Conservation (phyloP, 108 stramenopile species). For the Mayamaea pseudoterrestris region DNA sequence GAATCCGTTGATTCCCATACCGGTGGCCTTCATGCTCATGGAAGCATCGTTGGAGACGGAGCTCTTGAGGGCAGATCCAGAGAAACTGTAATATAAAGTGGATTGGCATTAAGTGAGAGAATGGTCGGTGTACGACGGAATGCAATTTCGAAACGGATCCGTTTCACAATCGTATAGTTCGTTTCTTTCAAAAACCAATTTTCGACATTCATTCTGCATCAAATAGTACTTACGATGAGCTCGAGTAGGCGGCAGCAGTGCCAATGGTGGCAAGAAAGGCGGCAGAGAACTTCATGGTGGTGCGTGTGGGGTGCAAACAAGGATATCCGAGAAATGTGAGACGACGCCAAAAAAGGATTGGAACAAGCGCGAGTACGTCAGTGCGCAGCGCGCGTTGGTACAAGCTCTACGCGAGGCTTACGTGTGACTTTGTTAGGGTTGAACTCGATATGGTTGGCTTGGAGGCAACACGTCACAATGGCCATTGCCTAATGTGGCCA, state of each 20-base stretch:
- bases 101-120: neutral
- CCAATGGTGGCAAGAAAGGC: constrained; percentile 56
- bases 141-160: neutral
- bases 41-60: constrained; percentile 57
- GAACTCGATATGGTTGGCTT: neutral
- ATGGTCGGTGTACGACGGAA: neutral
- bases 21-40: constrained; percentile 78
- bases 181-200: neutral
- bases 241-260: constrained; percentile 63
- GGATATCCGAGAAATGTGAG: constrained; percentile 4
- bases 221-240: constrained; percentile 39
- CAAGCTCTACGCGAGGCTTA: neutral
- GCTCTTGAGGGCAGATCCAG: constrained; percentile 62
- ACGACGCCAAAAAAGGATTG: neutral
- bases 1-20: constrained; percentile 97
- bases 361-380: neutral
- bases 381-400: neutral
- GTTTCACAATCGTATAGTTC: neutral
- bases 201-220: neutral
- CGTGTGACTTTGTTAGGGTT: neutral
- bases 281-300: constrained; percentile 75
- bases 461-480: too few relatives aligned
- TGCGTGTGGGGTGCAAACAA: neutral
- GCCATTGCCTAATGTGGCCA: too few relatives aligned
- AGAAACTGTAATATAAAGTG: constrained; percentile 35